Conservation (phyloP, 345 rosid genomes). For the Ceriops tagal region DNA sequence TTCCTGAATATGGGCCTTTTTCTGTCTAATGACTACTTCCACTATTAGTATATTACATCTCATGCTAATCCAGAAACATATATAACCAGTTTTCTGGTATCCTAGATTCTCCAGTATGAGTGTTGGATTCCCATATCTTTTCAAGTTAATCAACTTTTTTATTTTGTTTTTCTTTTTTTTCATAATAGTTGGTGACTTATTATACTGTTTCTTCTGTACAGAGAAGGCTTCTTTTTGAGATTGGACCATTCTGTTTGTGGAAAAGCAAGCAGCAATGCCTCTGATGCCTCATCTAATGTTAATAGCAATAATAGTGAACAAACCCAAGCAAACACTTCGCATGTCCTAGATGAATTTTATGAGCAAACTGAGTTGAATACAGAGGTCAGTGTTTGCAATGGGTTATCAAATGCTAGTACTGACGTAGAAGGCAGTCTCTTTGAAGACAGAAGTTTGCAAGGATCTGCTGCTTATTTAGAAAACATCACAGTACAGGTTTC, state of each 20-base stretch:
- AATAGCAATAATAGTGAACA: conserved; percentile 42
- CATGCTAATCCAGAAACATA: background rate
- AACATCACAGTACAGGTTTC: conserved; percentile 43
- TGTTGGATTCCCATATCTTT: background rate
- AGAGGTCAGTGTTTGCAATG: conserved; percentile 33
- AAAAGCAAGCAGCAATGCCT: conserved; percentile 51
- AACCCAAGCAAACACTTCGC: conserved; percentile 32
- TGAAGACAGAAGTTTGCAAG: conserved; percentile 38
- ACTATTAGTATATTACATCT: background rate
- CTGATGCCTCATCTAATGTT: conserved; percentile 55
- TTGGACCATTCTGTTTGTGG: conserved; percentile 53
- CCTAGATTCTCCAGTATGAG: background rate
- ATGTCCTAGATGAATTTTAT: conserved; percentile 27
- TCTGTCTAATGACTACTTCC: no score
- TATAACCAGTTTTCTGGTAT: background rate
- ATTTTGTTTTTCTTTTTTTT: no score
- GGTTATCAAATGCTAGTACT: conserved; percentile 33
- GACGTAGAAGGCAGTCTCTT: conserved; percentile 30
- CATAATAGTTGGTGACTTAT: background rate
- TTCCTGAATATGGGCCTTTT: no score
- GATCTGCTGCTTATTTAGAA: conserved; percentile 37
- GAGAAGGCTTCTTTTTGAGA: conserved; percentile 86
- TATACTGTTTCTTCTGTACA: conserved; percentile 26
- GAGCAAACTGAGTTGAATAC: conserved; percentile 33
- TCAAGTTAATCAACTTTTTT: no score